A percentile compares a stretch with the other conserved stretches of the same genome.
Evolutionary conservation across 2,329 filamentous ascomycete species (phyloP).

Genomic region (Penicillium sp.): DNA sequence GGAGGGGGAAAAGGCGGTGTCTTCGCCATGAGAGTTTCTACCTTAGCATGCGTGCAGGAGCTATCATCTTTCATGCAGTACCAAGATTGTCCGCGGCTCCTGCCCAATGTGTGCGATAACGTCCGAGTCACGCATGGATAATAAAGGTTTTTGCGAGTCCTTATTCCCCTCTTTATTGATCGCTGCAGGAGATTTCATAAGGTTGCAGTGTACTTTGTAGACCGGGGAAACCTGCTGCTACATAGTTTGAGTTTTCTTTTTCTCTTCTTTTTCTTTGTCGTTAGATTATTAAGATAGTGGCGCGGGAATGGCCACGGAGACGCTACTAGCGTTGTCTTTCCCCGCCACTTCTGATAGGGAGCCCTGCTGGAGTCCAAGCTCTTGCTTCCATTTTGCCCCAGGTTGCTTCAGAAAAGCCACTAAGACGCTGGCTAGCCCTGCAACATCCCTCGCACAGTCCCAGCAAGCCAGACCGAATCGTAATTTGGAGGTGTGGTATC

Average conservation of each 20-base stretch:
- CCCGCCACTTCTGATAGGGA: constrained; percentile 20
- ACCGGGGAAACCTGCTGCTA: background rate
- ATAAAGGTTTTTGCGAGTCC: background rate
- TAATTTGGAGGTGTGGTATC: constrained; percentile 12
- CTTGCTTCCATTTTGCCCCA: constrained; percentile 3
- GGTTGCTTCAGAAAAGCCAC: constrained; percentile 9
- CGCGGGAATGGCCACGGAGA: constrained; percentile 2
- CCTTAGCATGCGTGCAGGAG: constrained; percentile 19
- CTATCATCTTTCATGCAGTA: constrained; percentile 17
- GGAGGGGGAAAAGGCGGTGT: constrained; percentile 25
- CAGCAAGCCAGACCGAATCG: constrained; percentile 13
- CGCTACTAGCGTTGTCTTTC: constrained; percentile 9
- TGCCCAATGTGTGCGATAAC: constrained; percentile 3
- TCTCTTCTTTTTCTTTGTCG: constrained; percentile 4
- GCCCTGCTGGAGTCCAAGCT: constrained; percentile 19
- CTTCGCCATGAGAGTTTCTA: constrained; percentile 11
- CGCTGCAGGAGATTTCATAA: background rate
- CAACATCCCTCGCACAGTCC: constrained; percentile 9
- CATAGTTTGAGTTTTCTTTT: background rate
- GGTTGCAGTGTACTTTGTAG: background rate
- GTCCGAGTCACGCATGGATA: background rate
- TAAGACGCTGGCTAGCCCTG: constrained; percentile 1
- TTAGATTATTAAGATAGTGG: constrained; percentile 8
- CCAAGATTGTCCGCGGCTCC: constrained; percentile 18
- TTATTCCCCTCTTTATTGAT: background rate